These are phyloP conservation scores for Leucocoprinus sp. DNA, from an alignment of 768 basidiomycete species.

Conservation along the genomic window DNA sequence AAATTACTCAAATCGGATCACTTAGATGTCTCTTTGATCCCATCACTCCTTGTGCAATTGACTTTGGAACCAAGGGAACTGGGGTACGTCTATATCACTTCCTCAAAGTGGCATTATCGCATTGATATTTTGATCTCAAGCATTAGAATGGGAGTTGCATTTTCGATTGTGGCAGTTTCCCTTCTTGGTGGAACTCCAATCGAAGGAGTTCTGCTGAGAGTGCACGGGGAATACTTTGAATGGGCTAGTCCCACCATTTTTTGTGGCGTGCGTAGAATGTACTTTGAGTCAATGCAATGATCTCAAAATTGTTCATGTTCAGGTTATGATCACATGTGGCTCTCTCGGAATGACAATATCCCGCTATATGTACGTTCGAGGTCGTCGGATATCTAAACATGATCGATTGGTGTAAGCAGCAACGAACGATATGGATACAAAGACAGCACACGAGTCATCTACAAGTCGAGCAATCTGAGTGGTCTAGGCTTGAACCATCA, in stretches of 20 bases:
- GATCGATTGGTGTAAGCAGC: neutral
- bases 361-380: slow-evolving; percentile 19
- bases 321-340: slow-evolving; percentile 22
- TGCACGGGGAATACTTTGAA: slow-evolving; percentile 15
- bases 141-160: slow-evolving; percentile 40
- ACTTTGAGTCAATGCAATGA: no score
- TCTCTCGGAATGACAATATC: slow-evolving; percentile 23
- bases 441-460: neutral
- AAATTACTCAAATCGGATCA: neutral
- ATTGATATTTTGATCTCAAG: slow-evolving; percentile 17
- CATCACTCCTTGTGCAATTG: slow-evolving; percentile 29
- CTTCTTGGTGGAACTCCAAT: slow-evolving; percentile 43
- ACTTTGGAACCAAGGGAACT: slow-evolving; percentile 27
- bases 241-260: slow-evolving; percentile 35
- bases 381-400: slow-evolving; percentile 3
- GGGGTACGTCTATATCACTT: slow-evolving; percentile 20
- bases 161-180: slow-evolving; percentile 37
- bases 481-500: slow-evolving; percentile 25
- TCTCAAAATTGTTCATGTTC: neutral
- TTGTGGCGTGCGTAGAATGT: slow-evolving; percentile 27
- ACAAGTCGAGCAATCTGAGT: neutral
- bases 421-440: neutral
- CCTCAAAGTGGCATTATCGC: neutral
- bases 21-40: slow-evolving; percentile 32
- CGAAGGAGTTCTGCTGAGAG: slow-evolving; percentile 34